Base-by-base conservation (phyloP, 2,329 filamentous ascomycete genomes). In the Beauveria sp. region DNA sequence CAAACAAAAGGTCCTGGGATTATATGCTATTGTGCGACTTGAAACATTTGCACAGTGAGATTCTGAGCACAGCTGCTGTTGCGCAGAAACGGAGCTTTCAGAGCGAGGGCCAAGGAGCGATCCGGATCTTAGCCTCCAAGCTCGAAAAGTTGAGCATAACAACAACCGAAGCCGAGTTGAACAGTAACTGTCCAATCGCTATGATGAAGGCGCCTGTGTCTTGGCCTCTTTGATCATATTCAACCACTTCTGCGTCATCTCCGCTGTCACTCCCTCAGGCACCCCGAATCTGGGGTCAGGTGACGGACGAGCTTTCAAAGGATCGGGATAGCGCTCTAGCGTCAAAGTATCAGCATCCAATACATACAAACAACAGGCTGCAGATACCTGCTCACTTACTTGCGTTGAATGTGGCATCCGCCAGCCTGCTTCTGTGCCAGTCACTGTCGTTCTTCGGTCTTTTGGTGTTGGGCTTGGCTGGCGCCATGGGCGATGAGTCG, bases 381-480 rank as follows among this genome's bases (percentile, higher is more conserved):
- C 16, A 26, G 5, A 9, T 3, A 14, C 6, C 26, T 2, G 9
- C 20, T 7, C 10, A 65, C 77, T 66, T 69, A 82, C 81, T 71
- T 6, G 77, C 74, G 60, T 76, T 78, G 66, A 83, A 83, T 10
- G 74, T 73, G 49, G 75, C 73, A 64, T 83, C 80, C 1, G 70
- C 62, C 0, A 84, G 73, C 22, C 69, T 76, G 2, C 71, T 62
- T 49, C 73, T 77, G 10, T 70, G 67, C 5, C 64, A 59, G 5
- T 81, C 76, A 45, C 69, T 71, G 50, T 83, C 80, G 8, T 83
- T 79, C 51, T 69, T 75, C 59, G 71, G 70, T 68, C 77, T 75
- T 65, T 73, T 74, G 16, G 71, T 70, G 57, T 71, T 69, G 66
- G 64, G 64, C 51, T 68, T 67, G 63, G 63, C 55, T n/a, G 66